phyloP scores from a whole-genome alignment of 2,329 filamentous ascomycete genomes.

The Fusarium chlamydosporum region DNA sequence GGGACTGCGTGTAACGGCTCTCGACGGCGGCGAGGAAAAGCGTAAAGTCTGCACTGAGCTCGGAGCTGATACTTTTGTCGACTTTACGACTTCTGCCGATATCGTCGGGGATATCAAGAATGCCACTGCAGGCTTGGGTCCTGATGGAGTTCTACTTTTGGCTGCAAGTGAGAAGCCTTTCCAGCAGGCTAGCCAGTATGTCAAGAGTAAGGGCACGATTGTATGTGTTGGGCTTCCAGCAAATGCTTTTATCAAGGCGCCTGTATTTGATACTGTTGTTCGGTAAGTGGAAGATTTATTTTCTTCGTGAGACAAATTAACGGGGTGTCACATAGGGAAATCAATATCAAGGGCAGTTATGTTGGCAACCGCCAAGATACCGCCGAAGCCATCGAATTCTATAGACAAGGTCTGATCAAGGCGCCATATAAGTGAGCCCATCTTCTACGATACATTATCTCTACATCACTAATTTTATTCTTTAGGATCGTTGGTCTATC shows the following conservation, averaged over 20 bases:
- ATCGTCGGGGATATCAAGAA: constrained; percentile 81
- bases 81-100: constrained; percentile 81
- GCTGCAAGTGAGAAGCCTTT: constrained; percentile 90
- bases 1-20: constrained; percentile 81
- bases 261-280: constrained; percentile 87
- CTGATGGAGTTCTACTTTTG: constrained; percentile 86
- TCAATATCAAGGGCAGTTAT: constrained; percentile 89
- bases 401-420: constrained; percentile 82
- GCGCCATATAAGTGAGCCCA: constrained; percentile 75
- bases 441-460: fast-evolving
- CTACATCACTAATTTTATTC: constrained; percentile 12
- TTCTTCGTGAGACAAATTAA: background rate
- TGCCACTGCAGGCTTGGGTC: constrained; percentile 80
- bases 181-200: constrained; percentile 89
- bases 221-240: constrained; percentile 89
- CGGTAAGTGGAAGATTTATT: constrained; percentile 21
- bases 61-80: constrained; percentile 79
- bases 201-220: constrained; percentile 82
- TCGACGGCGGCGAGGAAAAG: constrained; percentile 89
- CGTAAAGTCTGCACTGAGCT: constrained; percentile 75
- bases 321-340: constrained; percentile 69
- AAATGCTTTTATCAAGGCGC: constrained; percentile 82
- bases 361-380: constrained; percentile 90
- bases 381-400: constrained; percentile 90
- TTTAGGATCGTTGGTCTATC: constrained; percentile 75